Evolutionary conservation across 176 grass and related monocot genomes (phyloP), one percentile per base, ranked within the genome.

Genomic region (Carex kokanica): DNA sequence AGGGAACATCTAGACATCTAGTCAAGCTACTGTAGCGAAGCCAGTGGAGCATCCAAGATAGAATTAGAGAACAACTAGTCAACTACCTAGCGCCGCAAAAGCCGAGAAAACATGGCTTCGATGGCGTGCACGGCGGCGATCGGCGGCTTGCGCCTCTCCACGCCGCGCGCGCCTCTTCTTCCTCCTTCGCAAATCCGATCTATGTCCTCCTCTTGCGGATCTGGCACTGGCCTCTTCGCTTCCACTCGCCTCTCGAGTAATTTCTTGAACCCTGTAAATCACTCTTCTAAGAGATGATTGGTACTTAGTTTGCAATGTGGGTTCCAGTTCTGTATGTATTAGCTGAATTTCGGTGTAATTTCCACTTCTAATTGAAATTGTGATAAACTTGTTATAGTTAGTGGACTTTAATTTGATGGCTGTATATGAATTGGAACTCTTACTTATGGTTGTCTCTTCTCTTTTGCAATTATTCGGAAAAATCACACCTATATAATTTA

Each of bases 171-270:
- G 49, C 45, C 29, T 40, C 70, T 78, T 23, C 69, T 87, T 59
- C 70, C 29, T 9, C 49, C 38, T 34, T 9, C 24, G 5, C 60
- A 34, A 53, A 43, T 38, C 32, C 87, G 87, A 52, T 40, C 74
- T 63, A 53, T 21, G 5, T 69, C 58, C 7, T 4, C 74, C 14
- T 82, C 60, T 51, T 66, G 38, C 10, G 80, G 20, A 8, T 67
- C 80, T 53, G 40, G 14, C 20, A 31, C n/a, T 51, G 34, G 18
- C 55, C 74, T 52, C 69, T 23, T 60, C 53, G 83, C 75, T 85
- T 74, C 56, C 55, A 61, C 79, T 53, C 87, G 64, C 60, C 36
- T 84, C 65, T 59, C 16, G 29, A 63, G 87, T 88, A 88, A 54
- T 71, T 70, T 60, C 54, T 53, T 74, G 8, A 54, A 53, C 47